These are phyloP conservation scores for Irpex lacteus DNA, from an alignment of 1,284 basidiomycete genomes.

Conservation along the genomic window DNA sequence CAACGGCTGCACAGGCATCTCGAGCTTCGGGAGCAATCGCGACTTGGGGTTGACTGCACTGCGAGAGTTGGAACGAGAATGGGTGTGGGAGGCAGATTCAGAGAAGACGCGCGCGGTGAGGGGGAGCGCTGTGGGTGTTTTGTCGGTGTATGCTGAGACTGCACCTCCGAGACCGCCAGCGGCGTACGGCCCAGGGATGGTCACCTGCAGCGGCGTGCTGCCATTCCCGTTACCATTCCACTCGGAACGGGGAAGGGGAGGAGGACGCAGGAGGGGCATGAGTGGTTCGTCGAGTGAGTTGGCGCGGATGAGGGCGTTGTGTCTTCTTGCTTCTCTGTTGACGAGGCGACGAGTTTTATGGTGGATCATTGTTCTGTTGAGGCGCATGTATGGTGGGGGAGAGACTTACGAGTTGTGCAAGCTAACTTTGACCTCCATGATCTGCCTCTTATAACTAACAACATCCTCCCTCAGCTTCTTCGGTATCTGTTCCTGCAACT, in stretches of 20 bases:
- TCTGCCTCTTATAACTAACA: slow-evolving; percentile 25
- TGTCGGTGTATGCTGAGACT: slow-evolving; percentile 15
- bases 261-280: slow-evolving; percentile 42
- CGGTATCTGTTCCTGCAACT: slow-evolving; percentile 45
- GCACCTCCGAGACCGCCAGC: background rate
- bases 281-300: slow-evolving; percentile 39
- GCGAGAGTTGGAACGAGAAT: background rate
- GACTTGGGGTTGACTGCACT: too few relatives aligned
- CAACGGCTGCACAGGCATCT: slow-evolving; percentile 1
- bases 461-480: slow-evolving; percentile 41
- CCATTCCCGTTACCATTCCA: background rate
- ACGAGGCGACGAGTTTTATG: too few relatives aligned
- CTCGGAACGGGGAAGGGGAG: slow-evolving; percentile 32
- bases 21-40: too few relatives aligned
- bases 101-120: background rate
- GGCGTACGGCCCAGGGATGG: too few relatives aligned
- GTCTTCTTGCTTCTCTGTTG: slow-evolving; percentile 48
- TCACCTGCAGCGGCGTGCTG: background rate
- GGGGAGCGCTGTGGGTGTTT: background rate
- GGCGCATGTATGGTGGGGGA: too few relatives aligned
- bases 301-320: slow-evolving; percentile 41
- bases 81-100: background rate
- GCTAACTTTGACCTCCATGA: slow-evolving; percentile 37
- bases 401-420: slow-evolving; percentile 51
- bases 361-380: too few relatives aligned